A percentile compares a stretch with the other conserved stretches of the same genome.
phyloP scores from a whole-genome alignment of 2,329 filamentous ascomycete genomes.

The Ophiocordyceps unilateralis region DNA sequence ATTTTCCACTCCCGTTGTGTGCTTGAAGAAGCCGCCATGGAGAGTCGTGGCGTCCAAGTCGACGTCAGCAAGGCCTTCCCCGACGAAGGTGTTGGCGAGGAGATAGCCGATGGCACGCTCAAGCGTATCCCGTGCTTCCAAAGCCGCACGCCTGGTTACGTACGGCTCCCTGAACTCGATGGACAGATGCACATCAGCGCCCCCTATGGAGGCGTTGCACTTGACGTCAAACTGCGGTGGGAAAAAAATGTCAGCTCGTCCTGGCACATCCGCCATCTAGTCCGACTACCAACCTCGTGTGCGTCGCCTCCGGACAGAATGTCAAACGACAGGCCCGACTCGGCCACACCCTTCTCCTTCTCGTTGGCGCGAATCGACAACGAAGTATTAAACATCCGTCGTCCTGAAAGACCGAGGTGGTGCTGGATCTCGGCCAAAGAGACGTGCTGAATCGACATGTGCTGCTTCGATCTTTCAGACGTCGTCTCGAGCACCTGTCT shows the following conservation, averaged over 20 bases:
- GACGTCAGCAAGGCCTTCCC: background rate
- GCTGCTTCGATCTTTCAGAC: constrained; percentile 26
- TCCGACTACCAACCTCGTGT: background rate
- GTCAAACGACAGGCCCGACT: constrained; percentile 1
- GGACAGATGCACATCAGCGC: constrained; percentile 1
- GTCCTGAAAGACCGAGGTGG: constrained; percentile 8
- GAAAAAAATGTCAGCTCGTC: background rate
- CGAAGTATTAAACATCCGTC: constrained; percentile 14
- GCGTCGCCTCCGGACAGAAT: constrained; percentile 5
- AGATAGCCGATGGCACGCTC: constrained; percentile 1
- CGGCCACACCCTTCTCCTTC: background rate
- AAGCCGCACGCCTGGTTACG: background rate
- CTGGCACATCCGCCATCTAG: background rate
- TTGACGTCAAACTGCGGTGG: constrained; percentile 3
- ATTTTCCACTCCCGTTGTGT: constrained; percentile 1
- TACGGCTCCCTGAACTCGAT: constrained; percentile 4
- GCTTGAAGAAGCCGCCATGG: constrained; percentile 3
- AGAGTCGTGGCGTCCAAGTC: background rate
- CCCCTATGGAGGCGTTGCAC: constrained; percentile 1
- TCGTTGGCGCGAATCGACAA: constrained; percentile 13
- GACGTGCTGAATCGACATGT: constrained; percentile 29
- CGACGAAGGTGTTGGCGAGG: background rate
- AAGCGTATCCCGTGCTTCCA: constrained; percentile 1
- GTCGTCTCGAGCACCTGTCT: constrained; percentile 22
- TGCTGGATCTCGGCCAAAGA: constrained; percentile 29